Conservation (phyloP, 2,329 filamentous ascomycete genomes). For the Plectosphaerella plurivora region DNA sequence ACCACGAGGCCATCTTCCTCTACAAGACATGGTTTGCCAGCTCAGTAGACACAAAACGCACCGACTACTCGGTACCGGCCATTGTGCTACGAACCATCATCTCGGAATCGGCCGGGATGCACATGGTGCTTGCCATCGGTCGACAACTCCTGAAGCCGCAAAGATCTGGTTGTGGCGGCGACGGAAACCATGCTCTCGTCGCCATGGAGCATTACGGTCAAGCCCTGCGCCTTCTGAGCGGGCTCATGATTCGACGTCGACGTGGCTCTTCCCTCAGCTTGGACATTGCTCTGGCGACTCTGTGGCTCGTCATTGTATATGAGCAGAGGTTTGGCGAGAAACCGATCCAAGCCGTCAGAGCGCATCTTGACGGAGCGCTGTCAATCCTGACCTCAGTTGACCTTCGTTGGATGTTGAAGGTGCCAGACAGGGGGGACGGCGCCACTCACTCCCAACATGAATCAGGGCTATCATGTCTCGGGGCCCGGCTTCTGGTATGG, state of each 20-base stretch:
- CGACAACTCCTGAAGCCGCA: constrained; percentile 5
- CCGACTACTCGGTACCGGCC: constrained; percentile 26
- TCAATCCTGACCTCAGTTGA: neutral
- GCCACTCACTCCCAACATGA: neutral
- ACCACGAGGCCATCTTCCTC: constrained; percentile 29
- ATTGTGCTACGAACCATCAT: constrained; percentile 28
- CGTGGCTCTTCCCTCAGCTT: neutral
- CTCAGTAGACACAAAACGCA: constrained; percentile 29
- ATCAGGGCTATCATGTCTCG: neutral
- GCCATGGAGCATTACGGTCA: neutral
- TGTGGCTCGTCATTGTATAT: constrained; percentile 31
- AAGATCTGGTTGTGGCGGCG: neutral
- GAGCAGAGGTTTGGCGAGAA: constrained; percentile 31
- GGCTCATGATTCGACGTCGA: neutral
- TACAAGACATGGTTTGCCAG: constrained; percentile 29
- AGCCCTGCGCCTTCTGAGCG: neutral
- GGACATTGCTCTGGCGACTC: constrained; percentile 3
- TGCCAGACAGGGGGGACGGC: neutral
- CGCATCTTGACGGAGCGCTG: neutral
- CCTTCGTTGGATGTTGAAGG: neutral
- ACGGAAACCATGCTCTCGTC: neutral
- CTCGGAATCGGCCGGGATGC: constrained; percentile 28
- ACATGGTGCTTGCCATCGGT: constrained; percentile 27
- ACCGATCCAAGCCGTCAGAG: neutral
- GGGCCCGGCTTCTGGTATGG: neutral